Evolutionary conservation across 805 yeast species (phyloP), one percentile per base, ranked within the genome.

Genomic region (Diddensiella caesifluorescens): DNA sequence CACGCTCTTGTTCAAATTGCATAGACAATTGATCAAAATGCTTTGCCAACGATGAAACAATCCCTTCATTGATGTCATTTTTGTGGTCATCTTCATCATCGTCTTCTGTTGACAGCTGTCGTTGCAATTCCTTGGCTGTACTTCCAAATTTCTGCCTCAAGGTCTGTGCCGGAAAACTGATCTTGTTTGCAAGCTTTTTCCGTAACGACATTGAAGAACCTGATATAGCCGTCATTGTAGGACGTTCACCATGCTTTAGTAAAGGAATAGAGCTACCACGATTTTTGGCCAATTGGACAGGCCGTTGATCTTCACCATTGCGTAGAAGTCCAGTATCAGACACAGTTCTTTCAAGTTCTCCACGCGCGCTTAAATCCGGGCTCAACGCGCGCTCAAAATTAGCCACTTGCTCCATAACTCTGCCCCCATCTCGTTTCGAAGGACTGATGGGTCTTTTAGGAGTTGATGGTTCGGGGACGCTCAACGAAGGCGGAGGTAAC

Each of bases 1-100:
- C 95, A 55, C 97, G 76, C 55, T 89, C 95, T 50, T 78, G 71
- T 56, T 85, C 94, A 58, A 90, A 89, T 57, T 92, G 97, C 52
- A 72, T 71, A 0, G 96, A 84, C 7, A 85, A 65, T 42, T 83
- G 83, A 52, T 83, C 92, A 49, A 85, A 77, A 53, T 85, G 90
- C 62, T 82, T 75, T 43, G 71, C 69, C 12, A 67, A 49, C 5
- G 65, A 52, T 3, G 66, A 54, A 2, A 68, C 72, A 22, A 44
- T 34, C 6, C 26, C 23, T 6, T 28, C 6, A 19, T n/a, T 28
- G 16, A 13, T 19, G 6, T 29, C 15, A 7, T 7, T 13, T 7
- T 7, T 13, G 7, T 13, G 6, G 15, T 19, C 15, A 9, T 25
- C 27, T 7, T 7, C 6, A 13, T 34, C 10, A 21, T 27, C 31